Conservation (phyloP, 1,284 basidiomycete species). For the Sphagnurus paluster region DNA sequence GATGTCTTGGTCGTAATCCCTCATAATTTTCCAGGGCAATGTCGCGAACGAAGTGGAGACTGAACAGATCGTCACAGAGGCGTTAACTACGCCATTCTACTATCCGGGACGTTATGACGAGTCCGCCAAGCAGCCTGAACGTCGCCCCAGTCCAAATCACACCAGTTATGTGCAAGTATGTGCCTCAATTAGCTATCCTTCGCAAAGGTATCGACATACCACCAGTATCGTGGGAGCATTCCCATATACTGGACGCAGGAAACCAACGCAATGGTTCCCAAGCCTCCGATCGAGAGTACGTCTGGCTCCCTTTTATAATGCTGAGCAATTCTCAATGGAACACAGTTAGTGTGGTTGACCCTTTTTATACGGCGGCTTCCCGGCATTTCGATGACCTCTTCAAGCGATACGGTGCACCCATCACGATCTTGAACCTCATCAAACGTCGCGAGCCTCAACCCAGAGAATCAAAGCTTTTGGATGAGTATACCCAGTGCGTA, state of each 20-base stretch:
- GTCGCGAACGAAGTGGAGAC: slow-evolving; percentile 99
- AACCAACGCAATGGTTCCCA: slow-evolving; percentile 85
- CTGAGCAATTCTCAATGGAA: not conserved
- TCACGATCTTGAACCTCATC: slow-evolving; percentile 96
- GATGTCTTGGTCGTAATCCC: not conserved
- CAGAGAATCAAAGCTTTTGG: slow-evolving; percentile 90
- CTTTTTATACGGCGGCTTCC: slow-evolving; percentile 92
- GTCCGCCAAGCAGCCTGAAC: slow-evolving; percentile 30
- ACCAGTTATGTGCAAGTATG: slow-evolving; percentile 90
- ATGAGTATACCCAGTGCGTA: slow-evolving; percentile 93
- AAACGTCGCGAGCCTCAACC: slow-evolving; percentile 82
- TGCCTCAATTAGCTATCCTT: not conserved
- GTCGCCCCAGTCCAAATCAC: slow-evolving; percentile 79
- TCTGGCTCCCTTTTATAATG: not conserved
- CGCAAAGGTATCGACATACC: not conserved
- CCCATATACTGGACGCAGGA: slow-evolving; percentile 98
- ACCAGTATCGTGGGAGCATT: slow-evolving; percentile 90
- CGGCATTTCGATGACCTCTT: slow-evolving; percentile 95
- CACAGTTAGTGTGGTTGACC: slow-evolving; percentile 90
- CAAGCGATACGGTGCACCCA: slow-evolving; percentile 85
- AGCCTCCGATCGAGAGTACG: slow-evolving; percentile 94
- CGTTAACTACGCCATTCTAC: slow-evolving; percentile 89
- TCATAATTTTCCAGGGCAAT: slow-evolving; percentile 65
- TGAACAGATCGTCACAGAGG: slow-evolving; percentile 97
- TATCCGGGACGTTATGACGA: slow-evolving; percentile 48